phyloP scores from a whole-genome alignment of 176 grass and related monocot species.

The Musa acuminata region DNA sequence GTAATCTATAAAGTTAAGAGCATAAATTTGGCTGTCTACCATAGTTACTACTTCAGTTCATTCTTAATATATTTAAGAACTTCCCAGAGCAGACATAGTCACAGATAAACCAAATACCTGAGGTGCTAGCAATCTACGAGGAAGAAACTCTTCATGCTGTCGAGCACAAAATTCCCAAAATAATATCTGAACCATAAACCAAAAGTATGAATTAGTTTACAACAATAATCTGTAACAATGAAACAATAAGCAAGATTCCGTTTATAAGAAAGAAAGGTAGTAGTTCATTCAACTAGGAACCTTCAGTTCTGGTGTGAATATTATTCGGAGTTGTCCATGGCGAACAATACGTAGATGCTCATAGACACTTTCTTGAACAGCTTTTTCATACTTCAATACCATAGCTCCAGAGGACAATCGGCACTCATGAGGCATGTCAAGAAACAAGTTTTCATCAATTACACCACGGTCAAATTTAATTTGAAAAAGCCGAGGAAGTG shows the following conservation, averaged over 20 bases:
- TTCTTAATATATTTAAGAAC: neutral
- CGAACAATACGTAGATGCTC: constrained; percentile 84
- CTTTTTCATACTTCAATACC: constrained; percentile 82
- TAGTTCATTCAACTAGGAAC: constrained; percentile 13
- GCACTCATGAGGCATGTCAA: constrained; percentile 74
- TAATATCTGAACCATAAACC: constrained; percentile 45
- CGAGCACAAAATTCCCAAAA: constrained; percentile 95
- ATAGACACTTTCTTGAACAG: constrained; percentile 83
- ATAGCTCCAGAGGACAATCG: constrained; percentile 66
- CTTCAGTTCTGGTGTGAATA: constrained; percentile 96
- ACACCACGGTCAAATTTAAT: constrained; percentile 97
- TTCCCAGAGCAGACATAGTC: neutral
- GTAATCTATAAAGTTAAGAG: neutral
- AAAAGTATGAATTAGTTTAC: constrained; percentile 14
- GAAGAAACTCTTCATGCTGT: constrained; percentile 73
- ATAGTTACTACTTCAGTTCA: neutral
- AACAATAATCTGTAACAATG: constrained; percentile 3
- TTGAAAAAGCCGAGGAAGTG: constrained; percentile 91
- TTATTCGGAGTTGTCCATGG: constrained; percentile 77
- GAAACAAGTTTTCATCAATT: constrained; percentile 73
- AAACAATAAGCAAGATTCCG: constrained; percentile 1
- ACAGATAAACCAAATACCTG: constrained; percentile 42
- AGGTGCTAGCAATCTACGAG: constrained; percentile 67
- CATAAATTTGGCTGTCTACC: neutral
- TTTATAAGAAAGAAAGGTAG: neutral